A percentile compares a stretch with the other conserved stretches of the same genome.
phyloP scores from a whole-genome alignment of 805 yeast genomes.

The Ogataea philodendri region DNA sequence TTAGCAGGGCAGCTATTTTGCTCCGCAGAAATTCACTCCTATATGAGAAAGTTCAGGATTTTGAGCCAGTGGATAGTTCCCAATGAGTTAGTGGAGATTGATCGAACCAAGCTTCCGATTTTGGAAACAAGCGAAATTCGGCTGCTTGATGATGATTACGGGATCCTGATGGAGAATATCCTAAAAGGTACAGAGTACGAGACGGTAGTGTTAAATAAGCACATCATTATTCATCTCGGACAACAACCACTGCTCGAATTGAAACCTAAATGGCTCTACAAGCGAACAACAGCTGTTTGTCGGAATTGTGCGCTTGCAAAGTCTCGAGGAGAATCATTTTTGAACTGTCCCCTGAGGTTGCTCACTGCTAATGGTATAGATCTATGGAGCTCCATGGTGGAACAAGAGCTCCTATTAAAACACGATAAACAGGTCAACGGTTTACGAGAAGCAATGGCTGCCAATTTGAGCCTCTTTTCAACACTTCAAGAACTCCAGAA shows the following conservation, averaged over 20 bases:
- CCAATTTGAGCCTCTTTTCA: slow-evolving; percentile 11
- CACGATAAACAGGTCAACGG: background rate
- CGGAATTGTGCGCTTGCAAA: slow-evolving; percentile 45
- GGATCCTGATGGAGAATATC: slow-evolving; percentile 30
- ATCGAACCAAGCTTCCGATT: background rate
- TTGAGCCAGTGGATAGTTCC: slow-evolving; percentile 20
- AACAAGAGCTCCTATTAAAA: slow-evolving; percentile 15
- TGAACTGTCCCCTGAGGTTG: slow-evolving; percentile 43
- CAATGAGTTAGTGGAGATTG: slow-evolving; percentile 16
- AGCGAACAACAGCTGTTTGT: slow-evolving; percentile 37
- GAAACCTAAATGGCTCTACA: slow-evolving; percentile 54
- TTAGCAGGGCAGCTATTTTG: slow-evolving; percentile 35
- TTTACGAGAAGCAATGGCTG: slow-evolving; percentile 2
- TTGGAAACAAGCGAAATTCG: slow-evolving; percentile 2
- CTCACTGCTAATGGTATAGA: slow-evolving; percentile 32
- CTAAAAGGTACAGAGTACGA: slow-evolving; percentile 7
- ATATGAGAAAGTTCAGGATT: slow-evolving; percentile 25
- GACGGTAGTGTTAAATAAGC: slow-evolving; percentile 25
- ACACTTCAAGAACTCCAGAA: slow-evolving; percentile 36
- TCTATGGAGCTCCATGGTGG: slow-evolving; percentile 36
- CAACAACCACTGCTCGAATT: slow-evolving; percentile 37
- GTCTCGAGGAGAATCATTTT: slow-evolving; percentile 31
- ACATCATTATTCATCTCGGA: slow-evolving; percentile 23
- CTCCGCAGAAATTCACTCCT: slow-evolving; percentile 42
- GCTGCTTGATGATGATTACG: slow-evolving; percentile 20